Base-by-base conservation (phyloP, 139 green algal species). In the Trebouxia sp. region DNA sequence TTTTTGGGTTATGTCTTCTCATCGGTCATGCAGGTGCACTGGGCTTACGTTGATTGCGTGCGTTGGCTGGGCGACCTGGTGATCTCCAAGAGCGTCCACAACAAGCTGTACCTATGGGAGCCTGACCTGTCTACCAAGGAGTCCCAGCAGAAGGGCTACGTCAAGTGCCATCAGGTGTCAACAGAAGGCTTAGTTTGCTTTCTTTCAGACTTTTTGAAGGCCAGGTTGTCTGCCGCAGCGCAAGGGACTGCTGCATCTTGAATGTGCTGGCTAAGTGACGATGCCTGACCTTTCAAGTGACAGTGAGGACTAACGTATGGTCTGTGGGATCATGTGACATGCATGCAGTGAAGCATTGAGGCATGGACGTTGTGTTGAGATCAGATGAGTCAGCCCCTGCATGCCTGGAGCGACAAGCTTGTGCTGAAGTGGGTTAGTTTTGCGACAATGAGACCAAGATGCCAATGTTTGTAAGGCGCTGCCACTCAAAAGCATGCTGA, bases 1-100 rank as follows among this genome's bases (percentile, higher is more conserved):
- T n/a, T n/a, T n/a, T n/a, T n/a, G n/a, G n/a, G n/a, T n/a, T n/a
- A n/a, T n/a, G n/a, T n/a, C 50, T 58, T 3, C 50, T 58, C 4
- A 22, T 5, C 2, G 20, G 20, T 22, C 5, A 28, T 65, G 48
- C 81, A 93, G 82, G 76, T 95, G 7, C 92, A 97, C 79, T 81
- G 80, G 41, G 87, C 93, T 65, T 97, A 97, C 65, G 90, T 97
- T 26, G 93, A 97, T 85, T 97, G 92, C 76, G 89, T 95, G 39
- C 82, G 88, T 11, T 97, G 90, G 90, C 70, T 94, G 39, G 93
- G 93, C 0, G 90, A 94, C 82, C 75, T 93, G 45, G 37, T 96
- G 15, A 75, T 96, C 39, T 87, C 82, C 53, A 96, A 95, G 75
- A 90, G 83, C 38, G 86, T 92, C 41, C 79, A 94, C 79, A 81